These are phyloP conservation scores for Schizochytrium sp. DNA, from an alignment of 108 stramenopile species.

Conservation along the genomic window DNA sequence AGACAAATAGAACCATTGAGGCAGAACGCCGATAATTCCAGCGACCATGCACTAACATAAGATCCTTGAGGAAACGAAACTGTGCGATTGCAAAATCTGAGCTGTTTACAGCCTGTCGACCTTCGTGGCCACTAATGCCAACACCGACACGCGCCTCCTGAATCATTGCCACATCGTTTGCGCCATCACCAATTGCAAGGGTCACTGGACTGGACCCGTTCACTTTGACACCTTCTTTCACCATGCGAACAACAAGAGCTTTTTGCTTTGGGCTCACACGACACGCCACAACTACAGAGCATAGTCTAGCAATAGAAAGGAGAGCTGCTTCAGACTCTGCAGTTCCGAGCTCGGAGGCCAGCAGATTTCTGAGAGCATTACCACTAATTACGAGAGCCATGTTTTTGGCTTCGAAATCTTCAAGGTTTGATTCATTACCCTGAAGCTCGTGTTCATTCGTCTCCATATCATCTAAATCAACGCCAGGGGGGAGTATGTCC, in stretches of 20 bases:
- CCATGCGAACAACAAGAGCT: conserved; percentile 86
- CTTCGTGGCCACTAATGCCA: conserved; percentile 75
- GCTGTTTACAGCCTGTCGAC: conserved; percentile 74
- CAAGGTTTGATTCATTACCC: conserved; percentile 40
- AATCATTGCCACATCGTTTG: conserved; percentile 79
- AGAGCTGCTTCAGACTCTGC: conserved; percentile 83
- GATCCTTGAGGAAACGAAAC: conserved; percentile 73
- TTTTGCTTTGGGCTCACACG: conserved; percentile 93
- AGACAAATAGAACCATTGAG: conserved; percentile 74
- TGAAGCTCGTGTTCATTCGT: conserved; percentile 47
- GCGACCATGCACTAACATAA: conserved; percentile 74
- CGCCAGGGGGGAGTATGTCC: conserved; percentile 23
- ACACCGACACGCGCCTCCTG: conserved; percentile 76
- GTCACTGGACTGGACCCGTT: conserved; percentile 69
- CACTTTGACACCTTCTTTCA: conserved; percentile 81
- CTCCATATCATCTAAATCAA: not conserved
- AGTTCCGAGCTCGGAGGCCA: conserved; percentile 73
- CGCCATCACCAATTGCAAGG: conserved; percentile 76
- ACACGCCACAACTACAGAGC: conserved; percentile 91
- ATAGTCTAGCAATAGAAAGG: conserved; percentile 86
- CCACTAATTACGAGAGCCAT: conserved; percentile 91
- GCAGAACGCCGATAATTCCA: conserved; percentile 74
- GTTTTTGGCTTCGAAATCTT: conserved; percentile 49
- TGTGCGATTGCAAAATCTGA: conserved; percentile 75
- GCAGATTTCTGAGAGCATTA: conserved; percentile 83